These are phyloP conservation scores for Aphanomyces cochlioides DNA, from an alignment of 352 stramenopile genomes.

Conservation along the genomic window DNA sequence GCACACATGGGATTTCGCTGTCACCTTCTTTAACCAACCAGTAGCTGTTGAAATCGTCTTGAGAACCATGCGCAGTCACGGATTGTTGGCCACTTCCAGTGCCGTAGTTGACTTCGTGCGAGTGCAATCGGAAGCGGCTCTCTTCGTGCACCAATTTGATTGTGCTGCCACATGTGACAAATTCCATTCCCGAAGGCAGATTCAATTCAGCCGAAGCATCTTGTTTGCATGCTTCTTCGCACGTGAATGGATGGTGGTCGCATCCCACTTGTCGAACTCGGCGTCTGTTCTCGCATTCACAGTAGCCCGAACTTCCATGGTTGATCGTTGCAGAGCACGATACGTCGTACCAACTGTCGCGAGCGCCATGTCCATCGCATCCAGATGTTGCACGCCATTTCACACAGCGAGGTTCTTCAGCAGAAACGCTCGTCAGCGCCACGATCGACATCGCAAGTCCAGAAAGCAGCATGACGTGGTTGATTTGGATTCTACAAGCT, in stretches of 20 bases:
- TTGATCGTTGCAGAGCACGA: conserved; percentile 50
- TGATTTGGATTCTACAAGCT: background rate
- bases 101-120: conserved; percentile 77
- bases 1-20: conserved; percentile 39
- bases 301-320: conserved; percentile 58
- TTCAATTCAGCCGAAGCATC: conserved; percentile 68
- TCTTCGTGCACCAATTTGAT: conserved; percentile 79
- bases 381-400: conserved; percentile 64
- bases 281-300: conserved; percentile 73
- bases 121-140: conserved; percentile 75
- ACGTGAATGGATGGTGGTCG: conserved; percentile 77
- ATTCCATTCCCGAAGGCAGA: conserved; percentile 71
- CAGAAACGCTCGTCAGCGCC: background rate
- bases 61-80: conserved; percentile 57
- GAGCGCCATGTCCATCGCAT: conserved; percentile 66
- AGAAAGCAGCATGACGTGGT: background rate
- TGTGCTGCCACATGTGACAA: conserved; percentile 77
- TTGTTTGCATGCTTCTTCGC: conserved; percentile 58
- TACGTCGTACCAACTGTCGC: conserved; percentile 59
- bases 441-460: background rate
- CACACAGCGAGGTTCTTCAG: conserved; percentile 44
- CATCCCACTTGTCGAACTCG: conserved; percentile 71
- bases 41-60: conserved; percentile 82
- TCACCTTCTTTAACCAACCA: conserved; percentile 83
- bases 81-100: conserved; percentile 77